phyloP scores from a whole-genome alignment of 163 green algal species.

The Scenedesmus sp. region DNA sequence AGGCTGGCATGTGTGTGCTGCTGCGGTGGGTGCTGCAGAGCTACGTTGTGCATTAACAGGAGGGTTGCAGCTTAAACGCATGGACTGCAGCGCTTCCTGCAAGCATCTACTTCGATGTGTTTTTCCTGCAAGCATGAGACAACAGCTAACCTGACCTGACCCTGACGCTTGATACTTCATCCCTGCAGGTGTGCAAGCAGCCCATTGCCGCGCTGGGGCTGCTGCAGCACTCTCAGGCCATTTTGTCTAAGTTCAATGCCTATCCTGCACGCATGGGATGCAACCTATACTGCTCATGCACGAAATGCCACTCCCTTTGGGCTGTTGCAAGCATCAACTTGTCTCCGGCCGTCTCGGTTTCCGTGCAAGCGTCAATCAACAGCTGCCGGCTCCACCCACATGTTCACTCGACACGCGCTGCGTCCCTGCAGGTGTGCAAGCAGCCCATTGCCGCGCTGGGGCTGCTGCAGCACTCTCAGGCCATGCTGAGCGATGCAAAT shows the following conservation, averaged over 20 bases:
- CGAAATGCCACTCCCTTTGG: too few species aligned
- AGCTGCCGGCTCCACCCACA: neutral
- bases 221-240: constrained; percentile 17
- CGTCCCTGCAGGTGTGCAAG: constrained; percentile 27
- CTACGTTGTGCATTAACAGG: too few species aligned
- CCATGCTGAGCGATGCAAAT: neutral
- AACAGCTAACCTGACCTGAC: neutral
- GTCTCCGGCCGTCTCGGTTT: too few species aligned
- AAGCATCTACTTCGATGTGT: neutral
- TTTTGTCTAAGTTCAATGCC: too few species aligned
- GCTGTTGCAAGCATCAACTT: neutral
- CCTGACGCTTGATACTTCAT: neutral
- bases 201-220: constrained; percentile 46
- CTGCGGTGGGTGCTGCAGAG: neutral
- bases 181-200: constrained; percentile 32
- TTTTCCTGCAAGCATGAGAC: neutral
- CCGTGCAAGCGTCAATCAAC: neutral
- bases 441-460: constrained; percentile 42
- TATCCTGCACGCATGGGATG: neutral
- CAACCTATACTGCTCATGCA: too few species aligned
- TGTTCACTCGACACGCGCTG: neutral
- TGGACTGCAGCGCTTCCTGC: neutral
- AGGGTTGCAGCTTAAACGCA: too few species aligned
- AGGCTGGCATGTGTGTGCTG: neutral
- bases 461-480: constrained; percentile 31